Evolutionary conservation across 495 filamentous ascomycete species (phyloP), one percentile per base, ranked within the genome.

Genomic region (Aspergillus nanangensis): DNA sequence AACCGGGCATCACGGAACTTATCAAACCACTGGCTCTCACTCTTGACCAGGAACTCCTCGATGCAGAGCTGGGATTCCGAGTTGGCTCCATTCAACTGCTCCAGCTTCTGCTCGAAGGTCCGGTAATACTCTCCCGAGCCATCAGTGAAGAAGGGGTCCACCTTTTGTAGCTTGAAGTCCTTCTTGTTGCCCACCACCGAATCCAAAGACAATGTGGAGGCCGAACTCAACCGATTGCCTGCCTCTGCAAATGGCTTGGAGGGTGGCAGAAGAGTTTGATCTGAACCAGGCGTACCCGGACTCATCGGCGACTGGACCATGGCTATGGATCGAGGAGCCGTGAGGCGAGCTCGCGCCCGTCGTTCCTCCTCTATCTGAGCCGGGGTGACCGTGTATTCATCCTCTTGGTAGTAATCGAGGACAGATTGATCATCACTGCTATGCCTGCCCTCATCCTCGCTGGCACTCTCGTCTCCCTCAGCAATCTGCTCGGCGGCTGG

Each of bases 141-240:
- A 50, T 87, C 83, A 4, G 80, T 86, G 66, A 87, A 87, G 70
- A 79, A 83, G 3, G 82, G 82, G 44, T 84, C 79, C 1, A 86
- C 80, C 46, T 86, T 78, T 50, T 86, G 82, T n/a, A 85, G 75
- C 55, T 78, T 76, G 48, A 79, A 79, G 49, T 86, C 78, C 20
- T 76, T 78, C 49, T 77, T 71, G 34, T 77, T 77, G n/a, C 79
- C 78, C 8, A 81, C 73, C 3, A 85, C 75, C 1, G 75, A 76
- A 23, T 75, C 69, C 24, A 76, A 69, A 2, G 68, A 72, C 14
- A 74, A 57, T 43, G 75, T 56, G 52, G 79, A 74, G 19, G 67
- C 47, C 38, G 59, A 63, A 25, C 60, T 68, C 8, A 72, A 55
- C 8, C 68, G 63, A 33, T 52, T 66, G 13, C 53, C 51, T 18